phyloP scores from a whole-genome alignment of 2,329 filamentous ascomycete species.

The Monilinia fructicola region DNA sequence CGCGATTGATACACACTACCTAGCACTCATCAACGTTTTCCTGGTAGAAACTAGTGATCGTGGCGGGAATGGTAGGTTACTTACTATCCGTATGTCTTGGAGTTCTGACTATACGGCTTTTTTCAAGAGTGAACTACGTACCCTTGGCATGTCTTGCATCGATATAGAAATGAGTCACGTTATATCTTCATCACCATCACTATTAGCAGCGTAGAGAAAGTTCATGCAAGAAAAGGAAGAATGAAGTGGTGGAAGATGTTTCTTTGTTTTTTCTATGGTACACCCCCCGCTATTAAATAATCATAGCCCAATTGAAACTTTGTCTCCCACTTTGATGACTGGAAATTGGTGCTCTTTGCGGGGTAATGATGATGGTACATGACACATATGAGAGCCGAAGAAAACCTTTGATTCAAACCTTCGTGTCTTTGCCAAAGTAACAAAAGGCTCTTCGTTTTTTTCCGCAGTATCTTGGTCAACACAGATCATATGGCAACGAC shows the following conservation, averaged over 20 bases:
- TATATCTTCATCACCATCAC: background rate
- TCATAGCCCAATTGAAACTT: conserved; percentile 22
- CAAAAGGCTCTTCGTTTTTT: conserved; percentile 80
- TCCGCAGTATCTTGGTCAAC: conserved; percentile 80
- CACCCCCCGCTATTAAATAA: background rate
- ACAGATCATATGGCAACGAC: conserved; percentile 94
- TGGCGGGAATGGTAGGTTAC: background rate
- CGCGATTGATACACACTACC: background rate
- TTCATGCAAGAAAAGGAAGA: background rate
- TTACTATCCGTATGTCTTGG: background rate
- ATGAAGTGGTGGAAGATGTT: background rate
- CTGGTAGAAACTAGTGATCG: background rate
- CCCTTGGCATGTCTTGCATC: background rate
- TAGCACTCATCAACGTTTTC: background rate
- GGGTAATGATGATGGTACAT: conserved; percentile 39
- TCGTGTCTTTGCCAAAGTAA: conserved; percentile 83
- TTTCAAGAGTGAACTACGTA: background rate
- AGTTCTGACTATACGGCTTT: background rate
- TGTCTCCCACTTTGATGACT: conserved; percentile 24
- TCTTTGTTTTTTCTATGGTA: background rate
- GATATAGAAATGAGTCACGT: background rate
- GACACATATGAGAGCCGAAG: conserved; percentile 80
- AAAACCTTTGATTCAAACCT: conserved; percentile 80
- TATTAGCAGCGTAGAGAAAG: background rate
- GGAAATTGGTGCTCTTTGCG: conserved; percentile 23